Evolutionary conservation across 345 rosid species (phyloP).

Genomic region (Abelmoschus esculentus): DNA sequence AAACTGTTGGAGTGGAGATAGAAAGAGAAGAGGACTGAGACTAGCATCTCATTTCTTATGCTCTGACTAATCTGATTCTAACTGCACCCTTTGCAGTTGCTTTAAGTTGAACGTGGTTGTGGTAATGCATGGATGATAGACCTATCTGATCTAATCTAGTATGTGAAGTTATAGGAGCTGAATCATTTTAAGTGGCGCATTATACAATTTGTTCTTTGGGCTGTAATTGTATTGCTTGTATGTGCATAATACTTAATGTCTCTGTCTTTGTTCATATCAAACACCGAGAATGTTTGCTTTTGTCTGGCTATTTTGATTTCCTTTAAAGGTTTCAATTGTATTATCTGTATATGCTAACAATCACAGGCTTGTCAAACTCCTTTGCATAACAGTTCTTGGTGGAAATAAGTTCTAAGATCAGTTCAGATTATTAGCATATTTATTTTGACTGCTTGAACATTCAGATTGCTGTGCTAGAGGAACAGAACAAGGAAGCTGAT

Average conservation of each 20-base stretch:
- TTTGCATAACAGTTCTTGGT: not conserved
- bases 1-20: too few species aligned
- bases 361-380: not conserved
- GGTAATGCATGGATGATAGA: not conserved
- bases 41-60: not conserved
- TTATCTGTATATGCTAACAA: too few species aligned
- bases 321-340: too few species aligned
- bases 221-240: not conserved
- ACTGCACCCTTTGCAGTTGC: not conserved
- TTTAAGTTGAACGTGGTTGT: not conserved
- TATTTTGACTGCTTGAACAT: constrained; percentile 21
- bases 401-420: not conserved
- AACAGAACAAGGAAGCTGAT: constrained; percentile 42
- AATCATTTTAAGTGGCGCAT: not conserved
- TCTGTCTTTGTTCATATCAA: not conserved
- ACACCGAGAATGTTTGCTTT: not conserved
- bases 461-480: constrained; percentile 74
- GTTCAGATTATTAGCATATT: not conserved
- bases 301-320: too few species aligned
- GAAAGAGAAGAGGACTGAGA: not conserved
- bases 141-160: not conserved
- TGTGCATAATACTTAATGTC: not conserved
- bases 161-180: not conserved
- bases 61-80: not conserved
- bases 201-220: not conserved